Percentiles rank a stretch among this genome's conserved stretches.
Evolutionary conservation across 768 basidiomycete genomes (phyloP).

Genomic region (Hygrocybe punicea): DNA sequence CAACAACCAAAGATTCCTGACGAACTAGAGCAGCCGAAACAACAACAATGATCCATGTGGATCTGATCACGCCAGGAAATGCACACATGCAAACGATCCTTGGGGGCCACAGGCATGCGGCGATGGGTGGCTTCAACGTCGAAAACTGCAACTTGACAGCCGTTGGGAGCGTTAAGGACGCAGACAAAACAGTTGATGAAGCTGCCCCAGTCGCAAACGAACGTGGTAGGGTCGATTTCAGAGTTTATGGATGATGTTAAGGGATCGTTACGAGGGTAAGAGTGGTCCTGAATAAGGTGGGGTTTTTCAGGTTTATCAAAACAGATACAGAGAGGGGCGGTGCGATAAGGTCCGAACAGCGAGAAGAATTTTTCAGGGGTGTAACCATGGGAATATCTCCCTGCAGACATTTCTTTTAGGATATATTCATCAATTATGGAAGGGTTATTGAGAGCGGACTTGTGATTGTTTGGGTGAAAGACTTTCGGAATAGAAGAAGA

Average conservation of each 20-base stretch:
- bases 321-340: conserved; percentile 16
- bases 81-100: no score
- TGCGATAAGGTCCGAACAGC: conserved; percentile 12
- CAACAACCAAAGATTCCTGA: no score
- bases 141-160: no score
- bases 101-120: no score
- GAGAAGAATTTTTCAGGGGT: conserved; percentile 6
- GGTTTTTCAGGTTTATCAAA: conserved; percentile 13
- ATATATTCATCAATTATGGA: conserved; percentile 10
- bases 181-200: no score
- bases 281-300: conserved; percentile 17
- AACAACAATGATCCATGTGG: no score
- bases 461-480: neutral
- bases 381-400: conserved; percentile 17
- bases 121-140: no score
- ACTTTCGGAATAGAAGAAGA: neutral
- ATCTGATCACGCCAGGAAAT: no score
- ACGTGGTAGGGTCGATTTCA: neutral
- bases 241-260: conserved; percentile 12
- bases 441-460: neutral
- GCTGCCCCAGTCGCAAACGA: neutral
- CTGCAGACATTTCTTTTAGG: conserved; percentile 8
- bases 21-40: no score
- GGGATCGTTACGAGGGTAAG: conserved; percentile 9
- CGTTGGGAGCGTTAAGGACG: no score